Evolutionary conservation across 352 stramenopile genomes (phyloP), one percentile per base, ranked within the genome.

Genomic region (Phytophthora agathidicida): DNA sequence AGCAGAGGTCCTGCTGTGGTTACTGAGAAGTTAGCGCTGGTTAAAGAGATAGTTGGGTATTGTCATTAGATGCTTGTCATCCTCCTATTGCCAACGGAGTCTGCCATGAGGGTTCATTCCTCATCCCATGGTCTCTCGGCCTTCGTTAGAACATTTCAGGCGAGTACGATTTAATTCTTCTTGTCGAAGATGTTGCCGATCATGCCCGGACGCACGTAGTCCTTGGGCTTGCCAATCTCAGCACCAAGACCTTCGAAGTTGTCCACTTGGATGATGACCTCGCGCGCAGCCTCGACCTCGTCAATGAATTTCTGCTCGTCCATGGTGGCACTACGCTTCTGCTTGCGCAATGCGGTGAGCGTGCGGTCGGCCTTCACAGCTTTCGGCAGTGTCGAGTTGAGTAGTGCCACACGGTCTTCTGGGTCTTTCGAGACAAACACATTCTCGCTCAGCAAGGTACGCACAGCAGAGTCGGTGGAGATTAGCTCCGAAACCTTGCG

Each of bases 251-350:
- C 77, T 36, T 96, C 81, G 64, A 98, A 98, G 37, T 69, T 86
- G 77, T 98, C 83, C 38, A 99, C 97, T 75, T 99, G 97, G 74
- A 99, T 98, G 71, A 99, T 96, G 19, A 93, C 66, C 83, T 99
- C 96, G 31, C 97, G 90, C 27, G 97, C 83, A 45, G 90, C 96
- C 72, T 98, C 96, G 2, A 98, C 96, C 60, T 98, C 90, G 61
- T 98, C 91, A 73, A 99, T 97, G 39, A 95, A 81, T 63, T 96
- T 90, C 57, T 97, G 87, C 77, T 99, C 97, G 44, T 97, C 89
- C 16, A 81, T 63, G 10, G 96, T 99, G 45, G 94, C 91, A 33
- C 84, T 80, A 61, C 95, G 86, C 88, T 99, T 99, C 63, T 98
- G 92, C 60, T 97, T 96, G 45, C 96, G 92, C 47, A 98, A 54